Base-by-base conservation (phyloP, 1,284 basidiomycete species). In the Porodaedalea pini region DNA sequence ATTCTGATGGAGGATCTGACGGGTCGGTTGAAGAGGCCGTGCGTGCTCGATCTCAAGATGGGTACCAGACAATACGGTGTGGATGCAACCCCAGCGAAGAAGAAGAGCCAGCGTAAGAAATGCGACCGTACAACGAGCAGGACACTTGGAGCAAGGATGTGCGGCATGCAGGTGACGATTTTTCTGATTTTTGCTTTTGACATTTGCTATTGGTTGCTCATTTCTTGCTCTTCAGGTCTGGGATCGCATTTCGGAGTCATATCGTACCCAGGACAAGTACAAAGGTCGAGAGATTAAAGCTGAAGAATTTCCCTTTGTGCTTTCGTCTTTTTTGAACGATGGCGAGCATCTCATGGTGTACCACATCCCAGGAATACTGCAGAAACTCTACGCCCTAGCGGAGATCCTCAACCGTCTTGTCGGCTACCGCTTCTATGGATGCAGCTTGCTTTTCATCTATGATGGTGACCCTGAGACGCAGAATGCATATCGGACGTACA, bases 1-100 rank as follows among this genome's bases (percentile, higher is more conserved):
- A 94, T 99, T 65, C 80, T 99, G 62, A 96, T 99, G 92, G 96
- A 99, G 72, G 97, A 99, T 69, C 76, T 99, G 44, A 99, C 96
- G 1, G 97, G 97, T 19, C 79, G 90, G n/a, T 74, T 98, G 64
- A 95, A 91, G 70, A 85, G 85, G 53, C 93, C 97, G 2, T 99
- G 96, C 68, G 97, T 99, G 41, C 83, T 99, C 63, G 96, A 99
- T 72, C 78, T 99, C 66, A 99, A 99, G 79, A 99, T 99, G 96
- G 96, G 96, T 11, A 98, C 95, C 32, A 81, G 96, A 41, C 96
- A 99, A 74, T 98, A 99, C 72, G 97, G 97, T 13, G 90, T 97
- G 73, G 93, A 98, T 67, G 96, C 96, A 21, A 92, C 90, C 3
- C 77, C 87, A 0, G 80, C 85, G 56, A 99, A 99, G 78, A 98